Evolutionary conservation across 305 asterid species (phyloP).

Genomic region (Solanum aculeatissimum): DNA sequence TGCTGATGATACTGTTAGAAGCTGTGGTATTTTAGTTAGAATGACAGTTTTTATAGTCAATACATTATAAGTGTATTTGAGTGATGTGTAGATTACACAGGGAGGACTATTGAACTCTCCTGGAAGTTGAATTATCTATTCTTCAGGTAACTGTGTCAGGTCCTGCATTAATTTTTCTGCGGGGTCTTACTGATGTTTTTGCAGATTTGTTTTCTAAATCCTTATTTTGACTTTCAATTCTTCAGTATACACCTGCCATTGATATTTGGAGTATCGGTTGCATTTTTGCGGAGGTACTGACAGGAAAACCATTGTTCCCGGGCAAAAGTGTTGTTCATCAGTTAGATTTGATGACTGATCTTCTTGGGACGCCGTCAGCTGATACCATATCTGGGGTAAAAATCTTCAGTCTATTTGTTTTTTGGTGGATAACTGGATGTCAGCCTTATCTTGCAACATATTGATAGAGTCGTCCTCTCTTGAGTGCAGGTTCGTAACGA

Average conservation of each 20-base stretch:
- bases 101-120: slow-evolving; percentile 86
- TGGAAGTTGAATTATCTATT: slow-evolving; percentile 83
- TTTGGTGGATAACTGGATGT: neutral
- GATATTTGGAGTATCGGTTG: slow-evolving; percentile 52
- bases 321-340: slow-evolving; percentile 54
- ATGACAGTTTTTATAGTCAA: neutral
- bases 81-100: slow-evolving; percentile 77
- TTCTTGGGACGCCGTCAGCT: slow-evolving; percentile 43
- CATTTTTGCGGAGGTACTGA: slow-evolving; percentile 42
- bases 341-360: slow-evolving; percentile 44
- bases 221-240: neutral
- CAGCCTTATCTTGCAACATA: neutral
- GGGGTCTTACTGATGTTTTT: slow-evolving; percentile 9
- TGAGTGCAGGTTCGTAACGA: slow-evolving; percentile 38
- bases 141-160: slow-evolving; percentile 70
- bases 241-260: slow-evolving; percentile 50
- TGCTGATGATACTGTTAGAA: neutral
- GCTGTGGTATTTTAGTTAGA: neutral
- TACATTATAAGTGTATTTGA: slow-evolving; percentile 25
- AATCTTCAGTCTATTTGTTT: neutral
- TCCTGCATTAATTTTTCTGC: slow-evolving; percentile 25
- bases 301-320: slow-evolving; percentile 48
- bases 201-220: neutral
- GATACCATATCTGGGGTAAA: slow-evolving; percentile 77
- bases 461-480: neutral